Base-by-base conservation (phyloP, 768 basidiomycete genomes). In the Trametes cinnabarina region DNA sequence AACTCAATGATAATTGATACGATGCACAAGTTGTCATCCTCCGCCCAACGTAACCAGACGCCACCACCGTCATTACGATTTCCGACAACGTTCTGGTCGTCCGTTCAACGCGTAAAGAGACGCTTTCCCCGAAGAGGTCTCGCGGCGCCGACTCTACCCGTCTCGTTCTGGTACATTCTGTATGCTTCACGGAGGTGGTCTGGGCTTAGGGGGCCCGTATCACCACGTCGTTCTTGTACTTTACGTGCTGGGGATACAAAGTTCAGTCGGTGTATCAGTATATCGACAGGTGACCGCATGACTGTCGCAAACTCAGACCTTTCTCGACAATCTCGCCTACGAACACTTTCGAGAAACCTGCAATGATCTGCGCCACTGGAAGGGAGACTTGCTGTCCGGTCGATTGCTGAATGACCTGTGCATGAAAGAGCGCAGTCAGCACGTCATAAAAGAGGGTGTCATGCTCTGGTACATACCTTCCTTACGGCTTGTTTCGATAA, bases 151-250 rank as follows among this genome's bases (percentile, higher is more conserved):
- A 94, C 88, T 40, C 83, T 80, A 5, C 92, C 93, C 0, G 88
- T 85, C 69, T 92, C 90, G 47, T 83, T 76, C 66, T 91, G 88
- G 66, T 94, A 96, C 64, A 84, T 74, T 25, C 90, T 76, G 66
- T 96, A 94, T 1, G 94, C 94, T 69, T 94, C 93, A 5, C 94
- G 87, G 11, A 96, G 76, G 70, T 96, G 91, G 63, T 94, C 92
- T 0, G 94, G 94, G 1, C 90, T 85, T 22, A 96, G 73, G 0
- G 94, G 88, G 0, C 94, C 94, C 6, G 76, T 77, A 30, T 93
- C 91, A 2, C 85, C 82, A 19, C 88, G 77, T 28, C 86, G 80
- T 20, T 75, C 74, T 71, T 95, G 93, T 0, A 90, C 87, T 5
- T 81, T 77, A 9, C 92, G 88, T 20, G 92, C 93, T 94, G 66